Conservation (phyloP, 306 rosid species). For the Sphenostylis stenocarpa region DNA sequence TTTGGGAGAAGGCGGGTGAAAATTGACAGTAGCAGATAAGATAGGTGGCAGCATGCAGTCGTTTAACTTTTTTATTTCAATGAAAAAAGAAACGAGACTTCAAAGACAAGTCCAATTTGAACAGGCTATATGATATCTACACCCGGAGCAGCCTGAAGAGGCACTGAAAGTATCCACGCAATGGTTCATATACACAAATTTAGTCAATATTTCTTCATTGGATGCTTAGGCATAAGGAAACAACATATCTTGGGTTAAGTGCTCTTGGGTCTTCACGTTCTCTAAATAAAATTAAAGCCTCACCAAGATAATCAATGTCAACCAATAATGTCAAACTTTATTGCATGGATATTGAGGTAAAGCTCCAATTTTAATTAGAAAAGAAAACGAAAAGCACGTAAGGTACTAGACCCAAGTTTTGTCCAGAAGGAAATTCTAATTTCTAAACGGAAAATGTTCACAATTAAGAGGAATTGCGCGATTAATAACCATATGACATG, state of each 20-base stretch:
- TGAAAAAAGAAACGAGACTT: neutral
- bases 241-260: neutral
- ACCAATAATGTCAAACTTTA: neutral
- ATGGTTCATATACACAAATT: neutral
- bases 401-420: neutral
- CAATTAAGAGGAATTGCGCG: neutral
- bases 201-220: neutral
- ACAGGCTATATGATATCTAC: neutral
- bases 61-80: neutral
- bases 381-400: neutral
- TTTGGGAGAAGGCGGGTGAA: neutral
- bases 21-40: neutral
- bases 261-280: neutral
- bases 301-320: neutral
- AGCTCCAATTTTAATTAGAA: neutral
- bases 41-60: neutral
- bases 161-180: neutral
- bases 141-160: neutral
- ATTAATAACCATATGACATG: conserved; percentile 4
- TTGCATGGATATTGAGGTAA: no score
- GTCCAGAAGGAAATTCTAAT: conserved; percentile 14
- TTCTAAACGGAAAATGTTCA: neutral
- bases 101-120: conserved; percentile 1
- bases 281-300: neutral
- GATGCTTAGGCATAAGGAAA: neutral